Base-by-base conservation (phyloP, 108 stramenopile species). In the Cyclostephanos invisitatus region DNA sequence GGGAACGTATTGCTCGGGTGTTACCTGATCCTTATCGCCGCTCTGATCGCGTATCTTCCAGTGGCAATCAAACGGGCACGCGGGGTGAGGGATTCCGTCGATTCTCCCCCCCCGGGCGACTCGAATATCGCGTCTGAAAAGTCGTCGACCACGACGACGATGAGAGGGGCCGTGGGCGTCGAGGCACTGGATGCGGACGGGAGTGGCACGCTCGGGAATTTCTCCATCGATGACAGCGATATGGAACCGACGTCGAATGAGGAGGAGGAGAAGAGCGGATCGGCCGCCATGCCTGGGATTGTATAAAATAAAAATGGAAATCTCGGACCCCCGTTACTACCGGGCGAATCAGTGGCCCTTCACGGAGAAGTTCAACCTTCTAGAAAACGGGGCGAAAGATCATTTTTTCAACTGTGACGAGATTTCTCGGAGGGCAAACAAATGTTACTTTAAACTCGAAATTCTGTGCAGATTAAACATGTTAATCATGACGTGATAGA, bases 1-100 rank as follows among this genome's bases (percentile, higher is more conserved):
- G 56, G 68, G 18, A 46, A 69, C n/a, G 42, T 69, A 0, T 6
- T 69, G 24, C 29, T 69, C 22, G 42, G 56, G 12, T 57, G 57
- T 3, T 17, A 47, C 25, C 5, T 69, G 9, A 22, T 69, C 44
- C 56, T 56, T 24, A 12, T 69, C 6, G 15, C 29, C 5, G 21
- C 27, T 1, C 44, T 69, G 18, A 38, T 36, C 12, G 17, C 15
- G 56, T 46, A 3, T 15, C 12, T 46, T 2, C 15, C 44, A 15
- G 44, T 46, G 44, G 44, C 44, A 15, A 17, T 46, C 14, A 14
- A 14, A 3, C 12, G 44, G 44, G 15, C 15, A 14, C 44, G 44
- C 2, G 14, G 44, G 44, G 44, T 0, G 15, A 46, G 44, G 44
- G 15, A 46, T 15, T 14, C 14, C 44, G 14, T 15, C 0, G 44